Percentiles rank a stretch among this genome's conserved stretches.
These are phyloP conservation scores for Pythium pyrilobum DNA, from an alignment of 352 stramenopile genomes.

Conservation along the genomic window DNA sequence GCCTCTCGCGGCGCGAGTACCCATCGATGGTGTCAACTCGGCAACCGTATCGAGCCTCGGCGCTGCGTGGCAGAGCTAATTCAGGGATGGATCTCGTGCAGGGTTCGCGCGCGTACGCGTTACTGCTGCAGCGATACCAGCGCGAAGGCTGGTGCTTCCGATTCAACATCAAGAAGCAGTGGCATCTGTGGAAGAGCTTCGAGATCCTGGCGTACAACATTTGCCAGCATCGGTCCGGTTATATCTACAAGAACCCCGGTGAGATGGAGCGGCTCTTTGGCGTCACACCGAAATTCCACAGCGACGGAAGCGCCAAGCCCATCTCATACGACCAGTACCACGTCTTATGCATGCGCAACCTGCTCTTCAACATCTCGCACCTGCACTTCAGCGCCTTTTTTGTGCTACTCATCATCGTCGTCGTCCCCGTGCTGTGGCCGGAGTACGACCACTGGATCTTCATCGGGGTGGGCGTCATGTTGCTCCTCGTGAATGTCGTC, in stretches of 20 bases:
- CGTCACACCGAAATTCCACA: constrained; percentile 19
- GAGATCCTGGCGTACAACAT: constrained; percentile 88
- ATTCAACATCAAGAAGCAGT: constrained; percentile 80
- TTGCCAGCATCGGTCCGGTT: constrained; percentile 79
- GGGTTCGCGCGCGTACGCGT: constrained; percentile 61
- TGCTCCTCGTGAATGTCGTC: constrained; percentile 65
- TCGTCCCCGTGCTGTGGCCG: constrained; percentile 63
- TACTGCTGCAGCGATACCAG: constrained; percentile 73
- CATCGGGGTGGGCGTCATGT: constrained; percentile 41
- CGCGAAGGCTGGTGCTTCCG: constrained; percentile 76
- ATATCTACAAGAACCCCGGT: constrained; percentile 85
- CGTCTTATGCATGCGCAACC: constrained; percentile 81
- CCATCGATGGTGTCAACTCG: constrained; percentile 1
- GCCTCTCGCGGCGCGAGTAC: constrained; percentile 13
- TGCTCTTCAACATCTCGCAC: constrained; percentile 78
- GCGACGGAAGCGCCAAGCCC: constrained; percentile 20
- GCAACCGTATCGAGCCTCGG: constrained; percentile 21
- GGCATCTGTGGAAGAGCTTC: constrained; percentile 84
- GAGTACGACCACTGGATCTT: constrained; percentile 73
- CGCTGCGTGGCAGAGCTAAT: constrained; percentile 27
- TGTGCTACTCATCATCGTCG: constrained; percentile 62
- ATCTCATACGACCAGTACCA: constrained; percentile 77
- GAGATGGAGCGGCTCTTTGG: constrained; percentile 83
- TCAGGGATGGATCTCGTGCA: constrained; percentile 78
- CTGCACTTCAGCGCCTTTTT: constrained; percentile 75